Evolutionary conservation across 768 basidiomycete genomes (phyloP), one percentile per base, ranked within the genome.

Genomic region (Hypholoma sublateritium): DNA sequence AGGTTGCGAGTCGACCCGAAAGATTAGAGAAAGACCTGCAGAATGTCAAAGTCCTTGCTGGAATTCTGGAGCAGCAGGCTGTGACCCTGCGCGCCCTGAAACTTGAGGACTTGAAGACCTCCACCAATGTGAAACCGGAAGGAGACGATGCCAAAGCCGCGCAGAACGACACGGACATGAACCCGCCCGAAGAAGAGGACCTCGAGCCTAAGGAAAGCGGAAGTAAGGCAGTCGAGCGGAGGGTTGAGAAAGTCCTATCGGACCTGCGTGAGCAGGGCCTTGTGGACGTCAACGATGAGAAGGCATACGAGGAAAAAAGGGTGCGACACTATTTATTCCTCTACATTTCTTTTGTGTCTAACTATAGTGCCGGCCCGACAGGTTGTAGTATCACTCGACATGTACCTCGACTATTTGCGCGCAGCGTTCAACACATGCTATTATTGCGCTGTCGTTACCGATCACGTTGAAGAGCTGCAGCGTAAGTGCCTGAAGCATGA

Each of bases 351-450:
- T 45, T 56, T 53, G 28, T 32, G 9, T 50, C 65, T 50, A 59
- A 65, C 62, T 58, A 66, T 71, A 52, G 12, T 55, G 61, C 64
- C 34, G 50, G 14, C 58, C 65, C 36, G 49, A 2, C 69, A 94
- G 91, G 85, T 85, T 65, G 81, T 84, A 67, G 77, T 95, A 66
- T 83, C 90, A 65, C 82, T 98, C 72, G 97, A 99, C 77, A 77
- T 96, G 72, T 94, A 94, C 74, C 79, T 98, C 72, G 88, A 89
- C 50, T 98, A 97, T 75, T 78, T 99, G 68, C 92, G 97, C 64
- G 82, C 86, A 70, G 95, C 91, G 53, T 95, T 89, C 74, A 83
- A 93, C 82, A 87, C 92, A 68, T 97, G 97, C 84, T 99, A 96
- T 76, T 99, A 99, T 77, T 99, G 97, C 80, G 88, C 89, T 65